These are phyloP conservation scores for Magnolia sinica DNA, from an alignment of 164 flowering plant species.

Conservation along the genomic window DNA sequence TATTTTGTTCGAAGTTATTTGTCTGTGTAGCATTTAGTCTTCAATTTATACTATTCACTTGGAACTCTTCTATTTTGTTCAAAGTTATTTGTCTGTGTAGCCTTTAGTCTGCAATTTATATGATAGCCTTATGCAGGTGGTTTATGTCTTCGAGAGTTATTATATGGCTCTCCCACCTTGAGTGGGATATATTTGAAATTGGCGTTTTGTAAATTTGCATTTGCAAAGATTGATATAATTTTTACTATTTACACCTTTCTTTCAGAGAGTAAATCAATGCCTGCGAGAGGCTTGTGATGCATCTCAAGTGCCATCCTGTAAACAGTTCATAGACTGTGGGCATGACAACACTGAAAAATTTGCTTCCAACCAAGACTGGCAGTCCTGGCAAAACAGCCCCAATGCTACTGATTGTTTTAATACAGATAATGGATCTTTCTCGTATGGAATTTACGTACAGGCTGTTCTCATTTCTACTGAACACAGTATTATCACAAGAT, in stretches of 20 bases:
- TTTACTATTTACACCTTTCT: neutral
- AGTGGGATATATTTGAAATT: neutral
- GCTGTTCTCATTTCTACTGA: constrained; percentile 59
- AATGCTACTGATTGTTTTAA: constrained; percentile 47
- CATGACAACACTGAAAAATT: constrained; percentile 18
- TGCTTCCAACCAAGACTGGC: constrained; percentile 11
- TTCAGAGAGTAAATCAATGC: constrained; percentile 86
- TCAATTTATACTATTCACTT: no score
- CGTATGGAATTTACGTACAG: constrained; percentile 62
- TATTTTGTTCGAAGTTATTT: no score
- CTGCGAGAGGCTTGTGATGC: constrained; percentile 58
- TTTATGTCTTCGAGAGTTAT: neutral
- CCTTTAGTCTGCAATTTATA: neutral
- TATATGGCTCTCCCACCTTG: neutral
- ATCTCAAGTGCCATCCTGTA: constrained; percentile 24
- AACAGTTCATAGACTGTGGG: constrained; percentile 67
- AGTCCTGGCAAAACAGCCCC: constrained; percentile 28
- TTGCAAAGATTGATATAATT: neutral
- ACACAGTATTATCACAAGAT: constrained; percentile 41
- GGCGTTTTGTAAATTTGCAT: neutral
- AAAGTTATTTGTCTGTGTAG: no score
- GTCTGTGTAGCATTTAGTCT: no score
- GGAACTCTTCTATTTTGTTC: no score
- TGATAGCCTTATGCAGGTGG: neutral
- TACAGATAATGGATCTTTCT: constrained; percentile 19